Evolutionary conservation across 2,329 filamentous ascomycete species (phyloP).

Genomic region (Chaetoscypha palmicola): DNA sequence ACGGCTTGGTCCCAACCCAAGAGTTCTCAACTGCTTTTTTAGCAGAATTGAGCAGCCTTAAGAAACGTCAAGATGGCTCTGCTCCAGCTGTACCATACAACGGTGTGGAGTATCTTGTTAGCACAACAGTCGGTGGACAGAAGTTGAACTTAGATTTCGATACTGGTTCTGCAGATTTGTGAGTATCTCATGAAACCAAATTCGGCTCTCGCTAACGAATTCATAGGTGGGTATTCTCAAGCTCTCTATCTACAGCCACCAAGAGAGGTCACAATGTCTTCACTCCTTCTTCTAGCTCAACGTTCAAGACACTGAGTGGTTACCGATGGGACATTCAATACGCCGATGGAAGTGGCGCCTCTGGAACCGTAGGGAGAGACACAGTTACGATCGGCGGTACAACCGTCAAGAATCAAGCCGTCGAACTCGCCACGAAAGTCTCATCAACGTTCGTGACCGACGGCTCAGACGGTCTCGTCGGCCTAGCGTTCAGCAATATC

Average conservation of each 20-base stretch:
- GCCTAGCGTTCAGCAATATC: constrained; percentile 40
- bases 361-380: constrained; percentile 29
- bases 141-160: constrained; percentile 29
- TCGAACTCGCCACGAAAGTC: constrained; percentile 29
- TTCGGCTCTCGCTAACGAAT: neutral
- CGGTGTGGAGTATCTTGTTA: constrained; percentile 26
- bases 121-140: constrained; percentile 25
- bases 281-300: constrained; percentile 21
- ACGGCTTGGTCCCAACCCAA: constrained; percentile 24
- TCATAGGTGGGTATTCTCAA: constrained; percentile 29
- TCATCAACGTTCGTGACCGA: constrained; percentile 29
- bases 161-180: constrained; percentile 29
- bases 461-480: constrained; percentile 51
- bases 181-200: constrained; percentile 12
- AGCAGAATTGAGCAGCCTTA: constrained; percentile 10
- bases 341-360: constrained; percentile 32
- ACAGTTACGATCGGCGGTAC: constrained; percentile 30
- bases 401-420: constrained; percentile 26
- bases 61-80: constrained; percentile 28
- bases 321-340: constrained; percentile 29
- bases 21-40: constrained; percentile 21
- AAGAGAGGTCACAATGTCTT: constrained; percentile 20
- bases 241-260: constrained; percentile 14
- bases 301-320: constrained; percentile 22
- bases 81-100: constrained; percentile 16